Percentiles rank a stretch among this genome's conserved stretches.
phyloP scores from a whole-genome alignment of 768 basidiomycete species.

The Psilocybe cubensis region DNA sequence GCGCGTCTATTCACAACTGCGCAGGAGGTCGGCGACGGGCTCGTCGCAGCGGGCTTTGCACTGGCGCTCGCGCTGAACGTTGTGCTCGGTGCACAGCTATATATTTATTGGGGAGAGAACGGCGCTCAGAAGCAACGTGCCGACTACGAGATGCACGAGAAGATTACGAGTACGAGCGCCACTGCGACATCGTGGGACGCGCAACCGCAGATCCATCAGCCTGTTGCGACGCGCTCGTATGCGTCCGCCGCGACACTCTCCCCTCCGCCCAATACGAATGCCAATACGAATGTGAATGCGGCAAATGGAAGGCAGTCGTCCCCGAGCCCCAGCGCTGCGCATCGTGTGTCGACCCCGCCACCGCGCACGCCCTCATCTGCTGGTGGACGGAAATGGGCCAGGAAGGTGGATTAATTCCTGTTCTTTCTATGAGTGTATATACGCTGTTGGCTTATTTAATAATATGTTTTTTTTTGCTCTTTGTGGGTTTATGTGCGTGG shows the following conservation, averaged over 20 bases:
- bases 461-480: neutral
- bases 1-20: constrained; percentile 94
- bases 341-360: constrained; percentile 47
- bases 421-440: neutral
- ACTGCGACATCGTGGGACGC: neutral
- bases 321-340: constrained; percentile 27
- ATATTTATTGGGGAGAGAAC: constrained; percentile 76
- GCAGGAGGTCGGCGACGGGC: constrained; percentile 82
- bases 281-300: too few species aligned
- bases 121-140: neutral
- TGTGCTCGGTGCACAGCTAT: constrained; percentile 85
- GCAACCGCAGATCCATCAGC: constrained; percentile 15
- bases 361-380: constrained; percentile 44
- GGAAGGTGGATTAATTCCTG: constrained; percentile 68
- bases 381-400: constrained; percentile 70
- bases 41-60: constrained; percentile 84
- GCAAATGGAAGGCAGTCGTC: too few species aligned
- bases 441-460: neutral
- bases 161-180: neutral
- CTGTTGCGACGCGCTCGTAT: constrained; percentile 11
- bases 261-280: too few species aligned
- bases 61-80: constrained; percentile 83
- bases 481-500: too few species aligned
- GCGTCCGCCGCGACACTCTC: neutral
- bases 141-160: neutral